Evolutionary conservation across 129 eudicot genomes (phyloP).

Genomic region (Saussurea involucrata): DNA sequence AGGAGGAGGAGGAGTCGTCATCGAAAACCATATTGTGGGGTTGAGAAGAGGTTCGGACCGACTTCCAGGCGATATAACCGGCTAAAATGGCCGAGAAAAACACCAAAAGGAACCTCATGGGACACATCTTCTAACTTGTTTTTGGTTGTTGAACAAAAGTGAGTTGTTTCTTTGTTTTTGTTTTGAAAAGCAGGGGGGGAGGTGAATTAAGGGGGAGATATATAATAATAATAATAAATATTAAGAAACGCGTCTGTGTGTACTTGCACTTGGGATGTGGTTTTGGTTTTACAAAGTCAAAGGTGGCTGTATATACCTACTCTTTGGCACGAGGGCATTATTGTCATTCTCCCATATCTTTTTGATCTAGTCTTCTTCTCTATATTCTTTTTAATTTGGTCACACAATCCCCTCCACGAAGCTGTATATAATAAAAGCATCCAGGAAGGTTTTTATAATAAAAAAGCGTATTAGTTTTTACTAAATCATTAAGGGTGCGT

Average conservation of each 20-base stretch:
- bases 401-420: not conserved
- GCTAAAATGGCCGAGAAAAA: conserved; percentile 76
- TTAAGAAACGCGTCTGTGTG: conserved; percentile 20
- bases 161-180: not conserved
- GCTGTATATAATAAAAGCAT: not conserved
- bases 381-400: not conserved
- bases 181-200: not conserved
- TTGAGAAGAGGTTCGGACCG: conserved; percentile 32
- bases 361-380: not conserved
- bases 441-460: too few species aligned
- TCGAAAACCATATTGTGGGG: conserved; percentile 12
- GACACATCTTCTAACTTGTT: conserved; percentile 82
- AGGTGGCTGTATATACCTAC: conserved; percentile 38
- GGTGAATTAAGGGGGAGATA: not conserved
- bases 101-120: conserved; percentile 69
- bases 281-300: conserved; percentile 40
- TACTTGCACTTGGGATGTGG: conserved; percentile 19
- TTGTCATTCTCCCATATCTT: conserved; percentile 4
- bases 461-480: too few species aligned
- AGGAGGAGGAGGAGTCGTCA: conserved; percentile 28
- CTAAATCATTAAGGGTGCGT: too few species aligned
- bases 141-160: not conserved
- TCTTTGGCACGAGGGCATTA: conserved; percentile 7
- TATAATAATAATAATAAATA: conserved; percentile 1
- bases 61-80: conserved; percentile 61